Percentiles rank a stretch among this genome's conserved stretches.
Evolutionary conservation across 2,329 filamentous ascomycete genomes (phyloP).

Genomic region (Calonectria hongkongensis): DNA sequence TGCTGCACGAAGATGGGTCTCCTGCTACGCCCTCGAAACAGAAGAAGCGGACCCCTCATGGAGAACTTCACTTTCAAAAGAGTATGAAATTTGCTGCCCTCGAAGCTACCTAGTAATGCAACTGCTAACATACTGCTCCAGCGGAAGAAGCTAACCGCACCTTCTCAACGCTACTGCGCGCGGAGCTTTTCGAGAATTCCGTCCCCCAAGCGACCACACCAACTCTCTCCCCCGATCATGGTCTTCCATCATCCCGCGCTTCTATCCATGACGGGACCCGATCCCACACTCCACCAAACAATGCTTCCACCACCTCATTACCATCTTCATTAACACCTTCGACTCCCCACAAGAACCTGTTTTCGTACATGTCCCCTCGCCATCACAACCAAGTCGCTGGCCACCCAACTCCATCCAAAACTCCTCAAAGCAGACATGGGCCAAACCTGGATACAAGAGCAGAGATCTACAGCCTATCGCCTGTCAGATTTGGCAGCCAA

Average conservation of each 20-base stretch:
- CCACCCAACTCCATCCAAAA: conserved; percentile 92
- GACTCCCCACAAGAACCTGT: conserved; percentile 97
- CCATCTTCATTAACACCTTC: conserved; percentile 89
- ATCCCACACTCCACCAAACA: conserved; percentile 87
- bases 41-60: conserved; percentile 89
- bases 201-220: conserved; percentile 87
- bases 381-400: conserved; percentile 82
- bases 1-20: conserved; percentile 94
- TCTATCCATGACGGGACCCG: conserved; percentile 79
- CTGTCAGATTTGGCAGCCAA: conserved; percentile 93
- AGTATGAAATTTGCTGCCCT: conserved; percentile 72
- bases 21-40: conserved; percentile 92
- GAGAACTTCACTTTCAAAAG: conserved; percentile 94
- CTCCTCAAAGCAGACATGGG: conserved; percentile 90
- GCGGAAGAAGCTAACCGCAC: conserved; percentile 96
- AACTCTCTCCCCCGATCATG: conserved; percentile 76
- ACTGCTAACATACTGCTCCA: conserved; percentile 54
- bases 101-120: background rate
- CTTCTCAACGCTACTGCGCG: conserved; percentile 89
- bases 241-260: conserved; percentile 70
- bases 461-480: conserved; percentile 96
- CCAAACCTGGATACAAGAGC: conserved; percentile 92
- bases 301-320: conserved; percentile 75
- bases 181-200: conserved; percentile 93
- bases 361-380: conserved; percentile 88